A percentile compares a stretch with the other conserved stretches of the same genome.
Evolutionary conservation across 805 yeast genomes (phyloP).

Genomic region (Metahyphopichia silvanorum): DNA sequence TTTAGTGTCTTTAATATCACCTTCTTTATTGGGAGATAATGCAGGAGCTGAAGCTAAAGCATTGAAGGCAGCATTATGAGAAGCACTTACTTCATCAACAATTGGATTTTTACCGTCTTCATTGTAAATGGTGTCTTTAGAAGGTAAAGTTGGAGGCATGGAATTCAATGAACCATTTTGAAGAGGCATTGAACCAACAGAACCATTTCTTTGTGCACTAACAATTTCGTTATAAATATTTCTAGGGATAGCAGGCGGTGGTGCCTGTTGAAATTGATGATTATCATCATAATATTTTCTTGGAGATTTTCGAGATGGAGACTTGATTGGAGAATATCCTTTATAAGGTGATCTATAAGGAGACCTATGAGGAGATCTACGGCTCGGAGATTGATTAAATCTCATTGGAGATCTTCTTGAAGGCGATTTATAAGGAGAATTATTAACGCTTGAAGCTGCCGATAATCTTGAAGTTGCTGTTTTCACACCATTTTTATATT

Average conservation of each 20-base stretch:
- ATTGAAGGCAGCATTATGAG: conserved; percentile 3
- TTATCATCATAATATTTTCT: conserved; percentile 7
- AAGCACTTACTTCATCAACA: conserved; percentile 15
- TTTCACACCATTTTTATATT: conserved; percentile 31
- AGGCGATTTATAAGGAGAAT: conserved; percentile 27
- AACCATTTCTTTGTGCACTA: conserved; percentile 25
- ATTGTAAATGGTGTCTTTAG: conserved; percentile 29
- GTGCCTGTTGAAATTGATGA: conserved; percentile 3
- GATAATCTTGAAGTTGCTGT: conserved; percentile 16
- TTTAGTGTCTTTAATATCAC: neutral
- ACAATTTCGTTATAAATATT: conserved; percentile 43
- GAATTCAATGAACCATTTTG: too few relatives aligned
- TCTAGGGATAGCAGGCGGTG: conserved; percentile 35
- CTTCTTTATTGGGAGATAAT: conserved; percentile 14
- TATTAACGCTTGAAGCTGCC: conserved; percentile 30
- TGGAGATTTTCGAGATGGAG: conserved; percentile 10
- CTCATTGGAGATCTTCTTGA: conserved; percentile 14
- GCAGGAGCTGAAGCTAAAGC: conserved; percentile 27
- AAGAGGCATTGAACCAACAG: conserved; percentile 14
- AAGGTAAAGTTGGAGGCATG: conserved; percentile 40
- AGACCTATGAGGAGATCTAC: conserved; percentile 9
- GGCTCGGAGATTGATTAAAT: conserved; percentile 14
- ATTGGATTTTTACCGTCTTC: conserved; percentile 8
- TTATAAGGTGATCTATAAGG: conserved; percentile 12
- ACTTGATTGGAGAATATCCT: conserved; percentile 20